A percentile compares a stretch with the other conserved stretches of the same genome.
Evolutionary conservation across 768 basidiomycete species (phyloP).

Genomic region (Favolaschia claudopus): DNA sequence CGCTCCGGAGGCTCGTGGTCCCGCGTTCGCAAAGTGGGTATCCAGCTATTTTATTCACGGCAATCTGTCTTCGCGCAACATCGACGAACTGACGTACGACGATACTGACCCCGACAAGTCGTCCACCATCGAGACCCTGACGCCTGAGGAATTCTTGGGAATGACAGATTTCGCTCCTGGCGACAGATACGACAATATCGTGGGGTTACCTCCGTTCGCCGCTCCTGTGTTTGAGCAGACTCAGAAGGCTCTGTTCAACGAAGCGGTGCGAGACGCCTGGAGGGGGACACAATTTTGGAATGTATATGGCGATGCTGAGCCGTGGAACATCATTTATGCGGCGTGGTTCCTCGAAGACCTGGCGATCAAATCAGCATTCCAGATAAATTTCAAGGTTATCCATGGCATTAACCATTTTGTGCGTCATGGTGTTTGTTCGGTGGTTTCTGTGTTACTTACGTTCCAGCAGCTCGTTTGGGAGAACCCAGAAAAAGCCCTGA

Average conservation of each 20-base stretch:
- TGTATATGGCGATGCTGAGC: slow-evolving; percentile 18
- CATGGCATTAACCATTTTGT: slow-evolving; percentile 35
- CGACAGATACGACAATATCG: slow-evolving; percentile 22
- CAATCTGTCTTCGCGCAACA: slow-evolving; percentile 20
- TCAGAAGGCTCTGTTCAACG: slow-evolving; percentile 22
- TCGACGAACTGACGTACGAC: slow-evolving; percentile 13
- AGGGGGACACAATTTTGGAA: slow-evolving; percentile 17
- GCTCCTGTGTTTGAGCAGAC: background rate
- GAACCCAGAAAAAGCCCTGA: slow-evolving; percentile 20
- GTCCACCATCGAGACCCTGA: slow-evolving; percentile 15
- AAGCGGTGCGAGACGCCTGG: slow-evolving; percentile 18
- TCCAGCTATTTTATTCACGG: slow-evolving; percentile 25
- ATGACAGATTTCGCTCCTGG: slow-evolving; percentile 21
- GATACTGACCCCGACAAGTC: background rate
- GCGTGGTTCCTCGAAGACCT: slow-evolving; percentile 30
- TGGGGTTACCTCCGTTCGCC: slow-evolving; percentile 8
- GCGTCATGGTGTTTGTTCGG: slow-evolving; percentile 1
- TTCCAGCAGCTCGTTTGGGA: slow-evolving; percentile 27
- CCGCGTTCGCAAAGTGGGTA: slow-evolving; percentile 33
- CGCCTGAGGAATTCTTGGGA: slow-evolving; percentile 8
- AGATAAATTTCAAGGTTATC: slow-evolving; percentile 22
- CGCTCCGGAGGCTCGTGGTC: slow-evolving; percentile 21
- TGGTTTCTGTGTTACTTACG: background rate
- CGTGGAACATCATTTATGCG: slow-evolving; percentile 17
- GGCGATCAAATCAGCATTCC: slow-evolving; percentile 3